Percentiles rank a stretch among this genome's conserved stretches.
phyloP scores from a whole-genome alignment of 306 rosid genomes.

The Vigna trinervia region DNA sequence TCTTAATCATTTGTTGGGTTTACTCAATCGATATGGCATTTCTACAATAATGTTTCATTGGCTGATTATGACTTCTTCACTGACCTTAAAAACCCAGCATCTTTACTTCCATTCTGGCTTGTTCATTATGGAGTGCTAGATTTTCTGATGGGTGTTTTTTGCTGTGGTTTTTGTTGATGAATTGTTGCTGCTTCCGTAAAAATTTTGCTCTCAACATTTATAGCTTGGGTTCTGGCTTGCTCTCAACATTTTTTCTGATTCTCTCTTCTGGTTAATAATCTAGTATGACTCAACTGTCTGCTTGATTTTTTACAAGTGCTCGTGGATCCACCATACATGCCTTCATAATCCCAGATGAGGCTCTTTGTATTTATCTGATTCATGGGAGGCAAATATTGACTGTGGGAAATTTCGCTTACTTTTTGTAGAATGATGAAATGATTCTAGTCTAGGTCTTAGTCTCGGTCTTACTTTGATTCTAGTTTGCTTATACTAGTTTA shows the following conservation, averaged over 20 bases:
- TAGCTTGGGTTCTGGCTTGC: slow-evolving; percentile 12
- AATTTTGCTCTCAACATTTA: not conserved
- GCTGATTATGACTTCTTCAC: slow-evolving; percentile 24
- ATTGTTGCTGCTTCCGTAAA: slow-evolving; percentile 13
- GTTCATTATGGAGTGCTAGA: slow-evolving; percentile 23
- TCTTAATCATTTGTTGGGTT: slow-evolving; percentile 2
- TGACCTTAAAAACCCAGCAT: not conserved
- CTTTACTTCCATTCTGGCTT: slow-evolving; percentile 8
- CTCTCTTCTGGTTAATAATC: slow-evolving; percentile 20
- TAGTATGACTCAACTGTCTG: slow-evolving; percentile 29
- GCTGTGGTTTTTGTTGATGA: not conserved
- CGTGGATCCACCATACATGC: slow-evolving; percentile 34
- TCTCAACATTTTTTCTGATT: slow-evolving; percentile 15
- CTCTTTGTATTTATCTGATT: slow-evolving; percentile 54
- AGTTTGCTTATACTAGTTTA: too few species aligned
- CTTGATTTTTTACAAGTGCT: slow-evolving; percentile 1
- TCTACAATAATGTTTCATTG: not conserved
- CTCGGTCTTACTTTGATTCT: too few species aligned
- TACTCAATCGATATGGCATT: not conserved
- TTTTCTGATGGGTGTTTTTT: slow-evolving; percentile 7
- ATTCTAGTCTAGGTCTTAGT: too few species aligned
- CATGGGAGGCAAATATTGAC: slow-evolving; percentile 52
- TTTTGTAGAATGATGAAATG: too few species aligned
- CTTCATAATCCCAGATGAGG: slow-evolving; percentile 60
- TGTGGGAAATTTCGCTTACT: slow-evolving; percentile 36